Conservation (phyloP, 495 filamentous ascomycete genomes). For the Aspergillus homomorphus region DNA sequence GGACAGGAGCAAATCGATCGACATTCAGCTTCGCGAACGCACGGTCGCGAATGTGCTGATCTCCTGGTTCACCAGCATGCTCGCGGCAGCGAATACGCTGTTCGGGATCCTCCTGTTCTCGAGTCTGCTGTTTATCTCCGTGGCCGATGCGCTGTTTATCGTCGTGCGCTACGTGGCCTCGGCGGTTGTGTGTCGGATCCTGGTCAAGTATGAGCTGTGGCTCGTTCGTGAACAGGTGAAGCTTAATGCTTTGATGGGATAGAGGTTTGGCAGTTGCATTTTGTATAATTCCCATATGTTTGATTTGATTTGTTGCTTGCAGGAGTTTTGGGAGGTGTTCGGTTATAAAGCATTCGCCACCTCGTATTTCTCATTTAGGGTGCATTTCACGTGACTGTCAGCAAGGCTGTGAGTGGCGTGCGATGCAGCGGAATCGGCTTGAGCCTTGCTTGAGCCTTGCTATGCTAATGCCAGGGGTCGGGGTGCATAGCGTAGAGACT, state of each 20-base stretch:
- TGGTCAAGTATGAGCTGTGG: not conserved
- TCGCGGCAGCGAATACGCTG: not conserved
- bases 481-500: too few species aligned
- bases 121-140: not conserved
- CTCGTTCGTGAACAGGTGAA: not conserved
- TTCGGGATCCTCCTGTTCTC: not conserved
- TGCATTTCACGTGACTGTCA: too few species aligned
- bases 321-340: too few species aligned
- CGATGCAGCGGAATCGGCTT: too few species aligned
- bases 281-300: too few species aligned
- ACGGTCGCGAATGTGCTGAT: not conserved
- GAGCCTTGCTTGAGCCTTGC: too few species aligned
- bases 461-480: too few species aligned
- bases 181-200: not conserved
- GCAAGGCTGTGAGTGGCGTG: too few species aligned
- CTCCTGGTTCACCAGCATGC: not conserved
- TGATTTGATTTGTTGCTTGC: too few species aligned
- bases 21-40: not conserved
- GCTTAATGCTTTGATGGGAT: not conserved
- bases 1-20: not conserved
- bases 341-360: too few species aligned
- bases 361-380: too few species aligned
- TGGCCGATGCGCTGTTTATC: not conserved
- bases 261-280: not conserved
- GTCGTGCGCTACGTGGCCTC: not conserved